Evolutionary conservation across 192 early-diverging fungal genomes (phyloP).

Genomic region (Linnemannia exigua): DNA sequence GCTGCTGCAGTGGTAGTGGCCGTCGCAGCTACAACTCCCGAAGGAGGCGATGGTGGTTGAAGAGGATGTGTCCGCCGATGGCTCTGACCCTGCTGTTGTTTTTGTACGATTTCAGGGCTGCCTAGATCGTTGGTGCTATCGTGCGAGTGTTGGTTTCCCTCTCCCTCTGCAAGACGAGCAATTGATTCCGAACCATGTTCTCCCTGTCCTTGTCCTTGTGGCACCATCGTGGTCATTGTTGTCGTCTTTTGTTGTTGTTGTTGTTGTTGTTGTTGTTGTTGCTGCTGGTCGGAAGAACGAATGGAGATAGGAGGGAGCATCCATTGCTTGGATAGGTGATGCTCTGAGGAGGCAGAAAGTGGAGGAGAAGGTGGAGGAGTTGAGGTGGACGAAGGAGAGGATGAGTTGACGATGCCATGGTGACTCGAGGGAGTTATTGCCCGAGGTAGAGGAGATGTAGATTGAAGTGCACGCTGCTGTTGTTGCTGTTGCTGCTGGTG

Average conservation of each 20-base stretch:
- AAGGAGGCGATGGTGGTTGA: background rate
- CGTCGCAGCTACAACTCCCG: background rate
- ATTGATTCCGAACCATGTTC: background rate
- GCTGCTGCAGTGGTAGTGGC: constrained; percentile 12
- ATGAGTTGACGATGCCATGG: background rate
- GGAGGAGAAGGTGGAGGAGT: constrained; percentile 27
- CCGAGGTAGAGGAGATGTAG: background rate
- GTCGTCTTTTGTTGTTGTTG: background rate
- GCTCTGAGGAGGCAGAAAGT: constrained; percentile 19
- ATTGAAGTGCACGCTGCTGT: background rate
- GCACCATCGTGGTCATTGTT: background rate
- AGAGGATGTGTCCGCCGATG: background rate
- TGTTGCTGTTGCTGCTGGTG: background rate
- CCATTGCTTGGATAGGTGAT: constrained; percentile 2
- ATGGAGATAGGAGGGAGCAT: background rate
- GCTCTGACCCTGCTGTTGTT: background rate
- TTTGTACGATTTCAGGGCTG: background rate
- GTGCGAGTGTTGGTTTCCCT: background rate
- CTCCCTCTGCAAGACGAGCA: background rate
- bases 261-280: background rate
- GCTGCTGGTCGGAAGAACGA: background rate
- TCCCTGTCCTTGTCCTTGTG: background rate
- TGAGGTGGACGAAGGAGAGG: constrained; percentile 7
- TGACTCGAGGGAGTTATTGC: background rate
- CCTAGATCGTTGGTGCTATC: background rate